These are phyloP conservation scores for Podaxis carcinomalis DNA, from an alignment of 768 basidiomycete species.

Conservation along the genomic window DNA sequence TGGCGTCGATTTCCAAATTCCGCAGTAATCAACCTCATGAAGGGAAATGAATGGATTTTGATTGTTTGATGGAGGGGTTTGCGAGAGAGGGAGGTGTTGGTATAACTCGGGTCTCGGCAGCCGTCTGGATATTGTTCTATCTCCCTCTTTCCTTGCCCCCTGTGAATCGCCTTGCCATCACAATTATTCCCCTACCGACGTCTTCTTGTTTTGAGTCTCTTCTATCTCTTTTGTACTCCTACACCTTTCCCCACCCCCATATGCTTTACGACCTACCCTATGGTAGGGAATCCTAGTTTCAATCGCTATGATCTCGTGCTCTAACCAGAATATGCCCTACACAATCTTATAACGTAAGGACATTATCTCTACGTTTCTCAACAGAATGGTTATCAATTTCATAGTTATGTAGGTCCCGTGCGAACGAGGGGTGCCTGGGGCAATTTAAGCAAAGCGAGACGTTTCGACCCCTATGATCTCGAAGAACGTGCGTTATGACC, in stretches of 20 bases:
- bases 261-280: background rate
- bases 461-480: too few relatives aligned
- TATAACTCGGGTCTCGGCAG: background rate
- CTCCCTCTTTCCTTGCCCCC: background rate
- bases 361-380: too few relatives aligned
- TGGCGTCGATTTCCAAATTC: background rate
- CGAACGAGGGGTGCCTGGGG: too few relatives aligned
- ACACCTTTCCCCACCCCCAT: background rate
- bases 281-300: background rate
- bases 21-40: background rate
- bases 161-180: background rate
- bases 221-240: background rate
- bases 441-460: too few relatives aligned
- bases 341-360: background rate
- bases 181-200: background rate
- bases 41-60: background rate
- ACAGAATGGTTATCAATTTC: too few relatives aligned
- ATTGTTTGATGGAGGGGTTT: background rate
- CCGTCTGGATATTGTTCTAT: slow-evolving; percentile 5
- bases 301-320: background rate
- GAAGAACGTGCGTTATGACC: too few relatives aligned
- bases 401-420: too few relatives aligned
- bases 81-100: background rate
- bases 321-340: background rate
- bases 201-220: background rate